A percentile compares a stretch with the other conserved stretches of the same genome.
phyloP scores from a whole-genome alignment of 106 monocot species.

The Allium sativum region DNA sequence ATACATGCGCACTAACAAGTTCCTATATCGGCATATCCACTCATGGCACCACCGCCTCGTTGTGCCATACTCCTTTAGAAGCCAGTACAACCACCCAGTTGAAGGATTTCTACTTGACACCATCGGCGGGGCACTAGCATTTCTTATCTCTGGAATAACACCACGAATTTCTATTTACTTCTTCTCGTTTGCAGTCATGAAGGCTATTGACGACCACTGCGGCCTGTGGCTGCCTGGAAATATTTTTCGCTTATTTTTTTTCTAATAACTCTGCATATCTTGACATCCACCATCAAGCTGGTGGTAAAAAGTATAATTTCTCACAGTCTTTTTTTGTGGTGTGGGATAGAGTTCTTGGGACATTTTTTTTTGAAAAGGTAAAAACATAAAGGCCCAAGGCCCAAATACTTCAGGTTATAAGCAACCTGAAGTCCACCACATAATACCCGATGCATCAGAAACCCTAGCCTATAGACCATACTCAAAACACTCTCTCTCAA shows the following conservation, averaged over 20 bases:
- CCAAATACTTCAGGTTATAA: no score
- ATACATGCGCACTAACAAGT: constrained; percentile 50
- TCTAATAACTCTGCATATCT: constrained; percentile 39
- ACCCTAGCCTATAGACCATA: no score
- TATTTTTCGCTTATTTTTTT: constrained; percentile 25
- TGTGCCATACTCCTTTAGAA: constrained; percentile 29
- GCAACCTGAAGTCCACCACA: no score
- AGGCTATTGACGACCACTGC: constrained; percentile 38
- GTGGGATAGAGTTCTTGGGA: constrained; percentile 14
- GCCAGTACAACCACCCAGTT: constrained; percentile 40
- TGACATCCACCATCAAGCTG: constrained; percentile 41
- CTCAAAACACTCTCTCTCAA: no score
- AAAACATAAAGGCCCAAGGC: no score
- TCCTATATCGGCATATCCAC: constrained; percentile 32
- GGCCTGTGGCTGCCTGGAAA: constrained; percentile 30
- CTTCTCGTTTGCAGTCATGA: constrained; percentile 37
- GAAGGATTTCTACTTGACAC: constrained; percentile 44
- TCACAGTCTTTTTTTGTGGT: constrained; percentile 17
- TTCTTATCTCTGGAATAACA: constrained; percentile 38
- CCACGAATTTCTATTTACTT: constrained; percentile 25
- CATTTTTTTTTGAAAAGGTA: no score
- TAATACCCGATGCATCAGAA: no score
- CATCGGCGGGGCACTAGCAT: constrained; percentile 35
- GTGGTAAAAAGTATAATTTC: constrained; percentile 11
- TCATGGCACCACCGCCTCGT: constrained; percentile 31